phyloP scores from a whole-genome alignment of 1,284 basidiomycete species.

The Cutaneotrichosporon sp. region DNA sequence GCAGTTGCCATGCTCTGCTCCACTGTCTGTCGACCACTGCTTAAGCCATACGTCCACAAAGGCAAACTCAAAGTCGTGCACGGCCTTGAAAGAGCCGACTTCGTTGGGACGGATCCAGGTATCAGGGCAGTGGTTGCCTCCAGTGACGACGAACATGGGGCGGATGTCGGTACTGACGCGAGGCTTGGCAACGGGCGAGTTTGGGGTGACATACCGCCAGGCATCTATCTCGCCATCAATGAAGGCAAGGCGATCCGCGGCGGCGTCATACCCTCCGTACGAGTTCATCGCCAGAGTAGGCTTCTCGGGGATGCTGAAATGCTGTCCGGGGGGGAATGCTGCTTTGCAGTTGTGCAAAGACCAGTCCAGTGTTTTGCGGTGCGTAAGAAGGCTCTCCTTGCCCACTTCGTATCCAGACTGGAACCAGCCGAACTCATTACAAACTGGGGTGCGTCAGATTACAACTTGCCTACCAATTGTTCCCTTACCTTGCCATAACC shows the following conservation, averaged over 20 bases:
- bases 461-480: no score
- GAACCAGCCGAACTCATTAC: no score
- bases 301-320: no score
- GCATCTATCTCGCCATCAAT: slow-evolving; percentile 61
- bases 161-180: neutral
- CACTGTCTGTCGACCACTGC: neutral
- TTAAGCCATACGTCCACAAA: neutral
- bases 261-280: slow-evolving; percentile 69
- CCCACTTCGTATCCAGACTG: no score
- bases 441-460: no score
- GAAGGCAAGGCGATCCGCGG: slow-evolving; percentile 71
- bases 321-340: no score
- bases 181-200: neutral
- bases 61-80: neutral
- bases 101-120: neutral
- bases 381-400: no score
- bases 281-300: slow-evolving; percentile 57
- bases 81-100: neutral
- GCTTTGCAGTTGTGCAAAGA: no score
- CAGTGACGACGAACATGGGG: neutral
- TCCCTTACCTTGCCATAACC: slow-evolving; percentile 65
- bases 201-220: slow-evolving; percentile 63
- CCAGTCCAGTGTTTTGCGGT: no score
- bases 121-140: neutral
- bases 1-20: no score